Evolutionary conservation across 2,329 filamentous ascomycete species (phyloP).

Genomic region (Dothistroma pini): DNA sequence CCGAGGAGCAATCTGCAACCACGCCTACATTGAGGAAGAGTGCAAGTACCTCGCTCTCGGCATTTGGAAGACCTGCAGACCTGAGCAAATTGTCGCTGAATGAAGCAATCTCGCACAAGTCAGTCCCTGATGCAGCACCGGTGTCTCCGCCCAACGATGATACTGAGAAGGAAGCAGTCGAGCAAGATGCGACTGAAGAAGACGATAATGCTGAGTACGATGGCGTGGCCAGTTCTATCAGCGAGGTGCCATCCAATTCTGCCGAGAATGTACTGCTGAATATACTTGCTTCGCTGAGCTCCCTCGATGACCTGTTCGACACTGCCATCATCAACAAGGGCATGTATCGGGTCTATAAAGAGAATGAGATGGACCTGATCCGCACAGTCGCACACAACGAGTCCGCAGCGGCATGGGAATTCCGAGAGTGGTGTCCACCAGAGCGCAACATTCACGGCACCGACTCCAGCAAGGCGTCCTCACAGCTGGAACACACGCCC

Average conservation of each 20-base stretch:
- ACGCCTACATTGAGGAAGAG: conserved; percentile 11
- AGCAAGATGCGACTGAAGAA: neutral
- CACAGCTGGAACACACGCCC: conserved; percentile 52
- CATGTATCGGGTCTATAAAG: conserved; percentile 57
- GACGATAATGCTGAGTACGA: neutral
- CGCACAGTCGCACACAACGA: conserved; percentile 50
- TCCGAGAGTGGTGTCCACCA: conserved; percentile 56
- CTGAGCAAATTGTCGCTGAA: neutral
- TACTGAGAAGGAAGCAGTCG: neutral
- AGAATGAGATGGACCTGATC: conserved; percentile 53
- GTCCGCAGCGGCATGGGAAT: conserved; percentile 58
- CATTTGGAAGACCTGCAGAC: neutral
- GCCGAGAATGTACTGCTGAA: conserved; percentile 50
- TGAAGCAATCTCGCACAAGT: neutral
- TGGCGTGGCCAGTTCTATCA: neutral
- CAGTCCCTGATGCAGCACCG: neutral
- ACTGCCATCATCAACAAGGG: conserved; percentile 53
- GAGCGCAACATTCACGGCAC: conserved; percentile 40
- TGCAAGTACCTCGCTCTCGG: conserved; percentile 13
- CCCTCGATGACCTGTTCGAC: conserved; percentile 54
- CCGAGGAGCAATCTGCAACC: neutral
- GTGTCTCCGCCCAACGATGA: neutral
- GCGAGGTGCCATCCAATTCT: conserved; percentile 11
- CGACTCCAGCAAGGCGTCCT: conserved; percentile 32
- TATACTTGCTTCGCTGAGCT: conserved; percentile 50